These are phyloP conservation scores for Lenzites betulinus DNA, from an alignment of 768 basidiomycete species.

Conservation along the genomic window DNA sequence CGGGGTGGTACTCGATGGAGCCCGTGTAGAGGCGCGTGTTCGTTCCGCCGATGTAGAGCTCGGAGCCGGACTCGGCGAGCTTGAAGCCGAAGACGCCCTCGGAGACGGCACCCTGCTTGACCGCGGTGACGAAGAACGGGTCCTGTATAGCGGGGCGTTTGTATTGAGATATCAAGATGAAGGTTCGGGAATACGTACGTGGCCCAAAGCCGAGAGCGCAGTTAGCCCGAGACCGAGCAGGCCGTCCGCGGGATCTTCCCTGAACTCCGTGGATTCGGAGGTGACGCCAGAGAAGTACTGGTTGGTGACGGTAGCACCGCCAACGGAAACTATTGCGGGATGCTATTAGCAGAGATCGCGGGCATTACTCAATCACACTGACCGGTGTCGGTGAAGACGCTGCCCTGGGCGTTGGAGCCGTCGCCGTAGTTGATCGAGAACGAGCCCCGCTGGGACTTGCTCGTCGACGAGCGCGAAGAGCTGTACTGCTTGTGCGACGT, in stretches of 20 bases:
- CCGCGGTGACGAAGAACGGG: constrained; percentile 30
- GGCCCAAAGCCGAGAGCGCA: constrained; percentile 22
- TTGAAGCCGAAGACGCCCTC: constrained; percentile 31
- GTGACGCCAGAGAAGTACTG: constrained; percentile 22
- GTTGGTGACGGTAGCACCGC: constrained; percentile 24
- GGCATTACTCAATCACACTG: neutral
- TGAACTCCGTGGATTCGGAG: neutral
- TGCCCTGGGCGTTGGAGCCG: constrained; percentile 33
- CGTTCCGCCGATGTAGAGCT: constrained; percentile 40
- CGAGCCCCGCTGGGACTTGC: constrained; percentile 16
- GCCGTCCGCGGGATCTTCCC: constrained; percentile 18
- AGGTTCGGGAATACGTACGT: neutral
- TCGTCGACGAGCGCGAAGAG: constrained; percentile 27
- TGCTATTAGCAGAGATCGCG: too few relatives aligned
- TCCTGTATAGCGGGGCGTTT: neutral
- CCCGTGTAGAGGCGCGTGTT: constrained; percentile 36
- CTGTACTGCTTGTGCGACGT: constrained; percentile 19
- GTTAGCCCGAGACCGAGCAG: constrained; percentile 32
- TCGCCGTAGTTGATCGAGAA: constrained; percentile 40
- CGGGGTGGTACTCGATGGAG: constrained; percentile 33
- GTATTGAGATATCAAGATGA: neutral
- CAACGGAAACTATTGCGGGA: constrained; percentile 27
- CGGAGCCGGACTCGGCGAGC: constrained; percentile 28
- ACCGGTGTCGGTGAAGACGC: constrained; percentile 36
- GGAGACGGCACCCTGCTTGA: constrained; percentile 21